These are phyloP conservation scores for Malus domestica DNA, from an alignment of 306 rosid genomes.

Conservation along the genomic window ASM211411v1 NC_041802.1:25953501-25954000, in stretches of 20 bases:
- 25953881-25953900: background rate
- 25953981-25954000: constrained; percentile 72
- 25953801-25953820: background rate
- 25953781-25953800: background rate
- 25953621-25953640: background rate
- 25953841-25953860: background rate
- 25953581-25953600: background rate
- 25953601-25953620: background rate
- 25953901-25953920: background rate
- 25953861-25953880: background rate
- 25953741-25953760: background rate
- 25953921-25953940: background rate
- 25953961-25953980: constrained; percentile 15
- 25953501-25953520: constrained; percentile 15
- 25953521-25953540: background rate
- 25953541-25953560: constrained; percentile 1
- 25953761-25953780: background rate
- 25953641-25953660: background rate
- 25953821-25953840: background rate
- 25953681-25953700: background rate
- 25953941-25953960: background rate
- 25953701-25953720: background rate
- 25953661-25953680: background rate
- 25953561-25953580: constrained; percentile 1
- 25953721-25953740: background rate